Conservation (phyloP, 2,329 filamentous ascomycete species). For the Calonectria leucothoes region DNA sequence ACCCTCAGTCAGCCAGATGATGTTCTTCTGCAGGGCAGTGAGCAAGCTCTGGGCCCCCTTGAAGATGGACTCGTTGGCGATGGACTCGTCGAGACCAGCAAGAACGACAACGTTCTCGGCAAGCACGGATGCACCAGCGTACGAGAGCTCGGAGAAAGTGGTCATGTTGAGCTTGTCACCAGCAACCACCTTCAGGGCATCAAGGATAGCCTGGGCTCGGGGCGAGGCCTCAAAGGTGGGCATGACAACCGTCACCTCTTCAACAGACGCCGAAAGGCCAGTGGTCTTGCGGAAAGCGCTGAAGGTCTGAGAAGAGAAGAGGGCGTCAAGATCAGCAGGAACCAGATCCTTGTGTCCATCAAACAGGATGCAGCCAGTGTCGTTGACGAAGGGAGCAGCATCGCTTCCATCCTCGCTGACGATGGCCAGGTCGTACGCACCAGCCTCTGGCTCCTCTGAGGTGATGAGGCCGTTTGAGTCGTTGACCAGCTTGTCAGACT, state of each 20-base stretch:
- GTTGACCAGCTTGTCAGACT: constrained; percentile 17
- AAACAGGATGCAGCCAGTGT: constrained; percentile 62
- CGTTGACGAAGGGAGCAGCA: constrained; percentile 29
- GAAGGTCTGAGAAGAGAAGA: constrained; percentile 25
- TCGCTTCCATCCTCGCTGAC: constrained; percentile 33
- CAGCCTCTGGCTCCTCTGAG: constrained; percentile 25
- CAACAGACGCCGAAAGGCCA: background rate
- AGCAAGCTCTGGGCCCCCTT: constrained; percentile 35
- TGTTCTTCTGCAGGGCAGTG: constrained; percentile 31
- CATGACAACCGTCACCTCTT: constrained; percentile 30
- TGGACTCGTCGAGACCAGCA: constrained; percentile 31
- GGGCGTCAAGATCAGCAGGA: constrained; percentile 19
- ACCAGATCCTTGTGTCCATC: constrained; percentile 28
- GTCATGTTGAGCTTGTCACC: constrained; percentile 20
- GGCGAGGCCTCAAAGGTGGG: constrained; percentile 24
- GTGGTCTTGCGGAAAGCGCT: constrained; percentile 25
- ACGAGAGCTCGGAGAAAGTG: constrained; percentile 28
- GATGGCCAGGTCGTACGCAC: constrained; percentile 34
- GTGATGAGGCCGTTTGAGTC: constrained; percentile 22
- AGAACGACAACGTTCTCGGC: constrained; percentile 34
- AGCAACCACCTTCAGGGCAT: constrained; percentile 21
- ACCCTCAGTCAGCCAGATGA: constrained; percentile 15
- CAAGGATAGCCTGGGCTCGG: constrained; percentile 26
- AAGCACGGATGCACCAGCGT: constrained; percentile 6
- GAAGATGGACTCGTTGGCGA: constrained; percentile 28